phyloP scores from a whole-genome alignment of 2,329 filamentous ascomycete genomes.

The Colletotrichum agaves region DNA sequence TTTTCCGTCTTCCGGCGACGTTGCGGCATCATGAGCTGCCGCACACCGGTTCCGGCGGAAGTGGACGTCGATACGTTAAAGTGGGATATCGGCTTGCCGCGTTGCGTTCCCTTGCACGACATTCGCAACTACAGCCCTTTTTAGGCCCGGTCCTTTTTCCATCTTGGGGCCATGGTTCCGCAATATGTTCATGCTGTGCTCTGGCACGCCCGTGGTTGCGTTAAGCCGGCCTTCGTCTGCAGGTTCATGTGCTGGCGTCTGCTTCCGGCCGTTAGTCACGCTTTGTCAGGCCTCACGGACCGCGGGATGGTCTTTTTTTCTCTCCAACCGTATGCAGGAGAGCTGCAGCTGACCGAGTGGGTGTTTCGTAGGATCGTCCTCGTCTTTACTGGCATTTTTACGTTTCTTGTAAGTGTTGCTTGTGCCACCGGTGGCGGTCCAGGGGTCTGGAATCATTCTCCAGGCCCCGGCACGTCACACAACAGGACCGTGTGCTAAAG shows the following conservation, averaged over 20 bases:
- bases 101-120: conserved; percentile 19
- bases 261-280: conserved; percentile 42
- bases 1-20: not conserved
- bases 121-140: conserved; percentile 30
- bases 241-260: conserved; percentile 26
- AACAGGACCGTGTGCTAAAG: conserved; percentile 23
- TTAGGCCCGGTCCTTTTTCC: not conserved
- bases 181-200: conserved; percentile 22
- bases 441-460: conserved; percentile 36
- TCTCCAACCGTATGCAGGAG: conserved; percentile 35
- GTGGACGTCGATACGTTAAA: no score
- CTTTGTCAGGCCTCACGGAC: conserved; percentile 45
- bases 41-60: no score
- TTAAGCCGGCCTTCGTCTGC: conserved; percentile 20
- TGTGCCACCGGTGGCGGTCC: conserved; percentile 23
- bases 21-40: no score
- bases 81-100: no score
- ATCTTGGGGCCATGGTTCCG: conserved; percentile 31
- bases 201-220: conserved; percentile 25
- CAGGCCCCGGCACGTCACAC: conserved; percentile 24
- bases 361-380: conserved; percentile 71
- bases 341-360: conserved; percentile 46
- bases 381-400: conserved; percentile 86
- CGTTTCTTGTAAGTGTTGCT: conserved; percentile 76
- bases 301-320: conserved; percentile 41